Evolutionary conservation across 2,329 filamentous ascomycete genomes (phyloP).

Genomic region (Pseudogymnoascus sp.): DNA sequence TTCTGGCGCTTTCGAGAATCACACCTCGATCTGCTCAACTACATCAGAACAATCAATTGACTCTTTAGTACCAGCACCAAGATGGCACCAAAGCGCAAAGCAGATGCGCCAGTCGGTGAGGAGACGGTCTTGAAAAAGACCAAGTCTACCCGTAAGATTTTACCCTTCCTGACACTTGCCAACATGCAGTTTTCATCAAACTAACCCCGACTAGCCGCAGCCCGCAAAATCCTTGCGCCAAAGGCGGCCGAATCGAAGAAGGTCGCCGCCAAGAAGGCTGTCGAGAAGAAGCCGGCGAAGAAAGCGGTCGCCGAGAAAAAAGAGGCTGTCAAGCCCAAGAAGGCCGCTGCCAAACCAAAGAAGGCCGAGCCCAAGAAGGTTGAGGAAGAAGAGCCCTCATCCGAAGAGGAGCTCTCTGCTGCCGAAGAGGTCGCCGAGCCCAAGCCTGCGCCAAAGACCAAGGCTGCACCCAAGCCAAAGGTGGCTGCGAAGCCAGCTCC

Average conservation of each 20-base stretch:
- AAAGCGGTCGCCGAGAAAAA: conserved; percentile 24
- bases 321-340: conserved; percentile 14
- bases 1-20: neutral
- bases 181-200: neutral
- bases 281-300: conserved; percentile 20
- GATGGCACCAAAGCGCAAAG: conserved; percentile 5
- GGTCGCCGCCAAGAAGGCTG: conserved; percentile 18
- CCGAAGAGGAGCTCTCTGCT: neutral
- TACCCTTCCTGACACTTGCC: neutral
- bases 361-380: conserved; percentile 10
- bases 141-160: neutral
- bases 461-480: conserved; percentile 12
- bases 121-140: neutral
- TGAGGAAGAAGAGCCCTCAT: neutral
- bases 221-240: neutral
- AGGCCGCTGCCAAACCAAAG: conserved; percentile 18
- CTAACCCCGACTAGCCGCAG: neutral
- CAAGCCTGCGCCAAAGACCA: conserved; percentile 10
- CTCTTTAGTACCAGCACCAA: neutral
- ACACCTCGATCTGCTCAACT: neutral
- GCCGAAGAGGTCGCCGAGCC: conserved; percentile 1
- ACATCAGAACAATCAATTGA: conserved; percentile 7
- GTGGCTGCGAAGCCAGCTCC: conserved; percentile 23
- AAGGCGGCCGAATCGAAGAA: conserved; percentile 20
- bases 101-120: neutral